Conservation (phyloP, 2,329 filamentous ascomycete species). For the Penicillium sp. region DNA sequence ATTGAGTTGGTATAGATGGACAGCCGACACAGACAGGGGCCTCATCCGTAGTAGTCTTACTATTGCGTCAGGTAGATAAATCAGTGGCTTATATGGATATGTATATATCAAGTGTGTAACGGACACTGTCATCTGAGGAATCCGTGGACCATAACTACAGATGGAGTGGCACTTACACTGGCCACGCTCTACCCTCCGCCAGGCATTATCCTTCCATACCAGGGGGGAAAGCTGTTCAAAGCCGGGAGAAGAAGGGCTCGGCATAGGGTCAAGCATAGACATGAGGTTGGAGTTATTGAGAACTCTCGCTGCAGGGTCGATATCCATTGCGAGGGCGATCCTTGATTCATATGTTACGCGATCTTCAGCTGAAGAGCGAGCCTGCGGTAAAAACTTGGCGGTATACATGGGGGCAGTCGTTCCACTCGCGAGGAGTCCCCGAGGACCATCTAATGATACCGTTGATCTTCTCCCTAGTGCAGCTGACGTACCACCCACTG, state of each 20-base stretch:
- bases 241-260: slow-evolving; percentile 31
- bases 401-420: slow-evolving; percentile 71
- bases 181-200: slow-evolving; percentile 38
- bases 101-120: background rate
- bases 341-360: slow-evolving; percentile 72
- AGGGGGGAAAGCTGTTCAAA: slow-evolving; percentile 40
- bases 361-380: slow-evolving; percentile 60
- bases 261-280: slow-evolving; percentile 27
- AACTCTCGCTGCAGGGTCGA: slow-evolving; percentile 72
- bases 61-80: background rate
- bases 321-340: slow-evolving; percentile 78
- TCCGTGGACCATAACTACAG: background rate
- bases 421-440: slow-evolving; percentile 68
- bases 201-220: slow-evolving; percentile 47
- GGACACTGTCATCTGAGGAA: background rate
- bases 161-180: slow-evolving; percentile 38
- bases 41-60: background rate
- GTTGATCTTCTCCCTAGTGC: slow-evolving; percentile 50
- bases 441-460: slow-evolving; percentile 64
- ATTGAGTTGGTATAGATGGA: background rate
- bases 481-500: slow-evolving; percentile 72
- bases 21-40: background rate
- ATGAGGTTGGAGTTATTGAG: slow-evolving; percentile 58
- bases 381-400: slow-evolving; percentile 59
- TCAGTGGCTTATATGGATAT: background rate